Conservation (phyloP, 345 rosid species). For the Populus nigra region DNA sequence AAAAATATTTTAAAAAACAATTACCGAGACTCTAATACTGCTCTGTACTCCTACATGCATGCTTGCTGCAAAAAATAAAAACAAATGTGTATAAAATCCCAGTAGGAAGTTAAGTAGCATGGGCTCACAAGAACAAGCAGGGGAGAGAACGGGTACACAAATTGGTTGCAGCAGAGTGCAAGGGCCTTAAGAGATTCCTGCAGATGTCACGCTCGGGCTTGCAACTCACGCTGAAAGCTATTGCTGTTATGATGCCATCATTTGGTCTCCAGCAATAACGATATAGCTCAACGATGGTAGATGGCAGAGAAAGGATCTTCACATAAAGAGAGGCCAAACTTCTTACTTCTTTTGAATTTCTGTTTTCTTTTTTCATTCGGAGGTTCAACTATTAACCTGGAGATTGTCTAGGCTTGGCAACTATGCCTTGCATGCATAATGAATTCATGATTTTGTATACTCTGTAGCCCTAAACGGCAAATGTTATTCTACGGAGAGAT, state of each 20-base stretch:
- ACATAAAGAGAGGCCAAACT: neutral
- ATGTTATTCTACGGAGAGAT: neutral
- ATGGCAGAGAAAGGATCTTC: neutral
- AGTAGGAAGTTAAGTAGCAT: no score
- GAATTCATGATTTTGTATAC: neutral
- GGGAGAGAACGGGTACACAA: no score
- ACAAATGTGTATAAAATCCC: no score
- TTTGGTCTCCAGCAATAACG: no score
- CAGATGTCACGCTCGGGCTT: neutral
- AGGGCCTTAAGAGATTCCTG: neutral
- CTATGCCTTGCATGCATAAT: neutral
- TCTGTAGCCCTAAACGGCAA: neutral
- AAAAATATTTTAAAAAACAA: no score
- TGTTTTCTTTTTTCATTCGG: neutral
- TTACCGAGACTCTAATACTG: no score
- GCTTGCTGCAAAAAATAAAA: no score
- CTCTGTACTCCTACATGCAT: no score
- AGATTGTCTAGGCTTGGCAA: neutral
- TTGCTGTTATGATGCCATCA: neutral
- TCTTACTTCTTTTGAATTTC: no score
- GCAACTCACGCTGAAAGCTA: neutral
- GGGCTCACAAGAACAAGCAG: no score
- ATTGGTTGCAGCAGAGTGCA: no score
- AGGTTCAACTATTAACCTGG: neutral
- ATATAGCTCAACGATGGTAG: neutral